Conservation (phyloP, 148 eudicot genomes). For the Simmondsia chinensis region DNA sequence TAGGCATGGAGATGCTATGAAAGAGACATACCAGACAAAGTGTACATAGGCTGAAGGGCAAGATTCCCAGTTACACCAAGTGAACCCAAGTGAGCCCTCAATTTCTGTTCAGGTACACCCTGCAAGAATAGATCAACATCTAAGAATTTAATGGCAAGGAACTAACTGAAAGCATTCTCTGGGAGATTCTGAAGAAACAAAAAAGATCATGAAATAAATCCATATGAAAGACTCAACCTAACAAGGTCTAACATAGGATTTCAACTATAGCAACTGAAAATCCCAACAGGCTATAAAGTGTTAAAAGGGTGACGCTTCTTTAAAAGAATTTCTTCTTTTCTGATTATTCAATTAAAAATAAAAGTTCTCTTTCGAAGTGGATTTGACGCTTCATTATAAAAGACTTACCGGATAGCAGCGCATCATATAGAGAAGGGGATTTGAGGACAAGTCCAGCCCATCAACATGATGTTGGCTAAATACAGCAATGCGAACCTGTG, state of each 20-base stretch:
- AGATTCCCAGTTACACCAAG: conserved; percentile 97
- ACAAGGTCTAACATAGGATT: too few relatives aligned
- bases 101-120: conserved; percentile 98
- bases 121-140: conserved; percentile 16
- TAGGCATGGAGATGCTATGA: too few relatives aligned
- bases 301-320: too few relatives aligned
- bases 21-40: conserved; percentile 70
- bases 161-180: background rate
- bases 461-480: conserved; percentile 99
- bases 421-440: conserved; percentile 98
- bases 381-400: background rate
- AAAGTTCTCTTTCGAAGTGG: background rate
- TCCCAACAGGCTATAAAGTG: too few relatives aligned
- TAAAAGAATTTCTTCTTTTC: too few relatives aligned
- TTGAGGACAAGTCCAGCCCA: conserved; percentile 89
- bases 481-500: conserved; percentile 95
- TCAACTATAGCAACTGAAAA: too few relatives aligned
- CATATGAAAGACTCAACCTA: too few relatives aligned
- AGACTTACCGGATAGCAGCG: conserved; percentile 89
- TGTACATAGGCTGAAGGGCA: conserved; percentile 99
- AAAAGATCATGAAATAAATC: too few relatives aligned
- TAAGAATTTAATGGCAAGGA: background rate
- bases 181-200: background rate
- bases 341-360: too few relatives aligned
- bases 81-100: conserved; percentile 91